Evolutionary conservation across 2,329 filamentous ascomycete species (phyloP), one percentile per base, ranked within the genome.

Genomic region (Pseudonectria foliicola): DNA sequence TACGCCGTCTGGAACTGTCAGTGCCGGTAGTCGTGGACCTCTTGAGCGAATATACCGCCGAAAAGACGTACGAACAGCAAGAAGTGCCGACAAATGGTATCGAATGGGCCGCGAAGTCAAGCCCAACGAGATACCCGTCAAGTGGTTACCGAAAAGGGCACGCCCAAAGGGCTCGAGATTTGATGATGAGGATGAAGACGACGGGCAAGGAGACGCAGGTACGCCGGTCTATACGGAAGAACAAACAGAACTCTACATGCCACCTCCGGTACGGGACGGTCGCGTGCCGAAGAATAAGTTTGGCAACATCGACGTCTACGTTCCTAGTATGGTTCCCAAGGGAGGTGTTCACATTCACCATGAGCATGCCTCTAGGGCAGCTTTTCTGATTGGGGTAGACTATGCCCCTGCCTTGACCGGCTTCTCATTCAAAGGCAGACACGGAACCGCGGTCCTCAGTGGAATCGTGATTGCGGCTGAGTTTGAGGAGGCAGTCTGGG

Each of bases 251-350:
- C 41, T 80, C 0, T 96, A 94, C 58, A 62, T 75, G 10, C 76
- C 90, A 1, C 83, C 86, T 1, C 81, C 87, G 0, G 80, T 96
- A 2, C 67, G 84, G 4, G 64, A 79, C 33, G 89, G 88, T 1
- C 68, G 70, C 10, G 73, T 96, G 2, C 90, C 92, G 0, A 90
- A 86, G 62, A 98, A 98, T 55, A 80, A 82, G 13, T 98, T 87
- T 58, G 88, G 88, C 10, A 98, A 98, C 53, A 81, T 96, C 39
- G 92, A 96, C 52, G 75, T 94, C 26, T 96, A 90, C 56, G 88
- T 95, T 10, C 81, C 86, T 0, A 86, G 79, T 42, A 96, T 98
- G 92, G 71, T 96, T 1, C 92, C 92, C 0, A 62, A 64, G 27
- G 90, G 92, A 0, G 89, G 85, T 2, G 72, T 78, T 2, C 87